Evolutionary conservation across 495 filamentous ascomycete species (phyloP).

Genomic region (Penicillium fimorum): DNA sequence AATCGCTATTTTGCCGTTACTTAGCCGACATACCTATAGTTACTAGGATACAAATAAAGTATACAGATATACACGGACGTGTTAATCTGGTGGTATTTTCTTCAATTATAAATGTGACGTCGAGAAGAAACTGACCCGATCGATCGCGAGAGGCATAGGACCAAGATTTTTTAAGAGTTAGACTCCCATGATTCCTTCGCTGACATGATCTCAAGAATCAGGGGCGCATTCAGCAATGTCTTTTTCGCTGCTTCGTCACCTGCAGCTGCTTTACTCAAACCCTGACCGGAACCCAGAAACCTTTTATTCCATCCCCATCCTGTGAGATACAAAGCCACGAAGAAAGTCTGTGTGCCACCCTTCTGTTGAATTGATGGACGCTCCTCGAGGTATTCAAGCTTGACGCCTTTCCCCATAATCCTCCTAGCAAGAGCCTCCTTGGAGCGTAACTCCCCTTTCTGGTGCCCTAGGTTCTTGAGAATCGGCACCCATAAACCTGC

Average conservation of each 20-base stretch:
- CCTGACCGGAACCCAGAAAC: conserved; percentile 66
- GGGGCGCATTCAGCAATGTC: conserved; percentile 58
- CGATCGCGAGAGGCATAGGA: not conserved
- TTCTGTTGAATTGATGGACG: conserved; percentile 50
- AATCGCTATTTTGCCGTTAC: too few relatives aligned
- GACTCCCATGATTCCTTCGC: conserved; percentile 45
- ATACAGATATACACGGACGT: not conserved
- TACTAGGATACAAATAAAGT: too few relatives aligned
- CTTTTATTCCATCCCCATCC: conserved; percentile 69
- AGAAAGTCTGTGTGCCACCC: conserved; percentile 58
- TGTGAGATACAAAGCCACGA: conserved; percentile 67
- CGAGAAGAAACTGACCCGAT: not conserved
- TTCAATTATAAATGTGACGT: not conserved
- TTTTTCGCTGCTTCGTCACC: conserved; percentile 66
- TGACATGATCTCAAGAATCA: conserved; percentile 55
- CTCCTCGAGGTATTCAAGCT: conserved; percentile 64
- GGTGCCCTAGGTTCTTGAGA: conserved; percentile 34
- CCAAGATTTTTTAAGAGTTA: not conserved
- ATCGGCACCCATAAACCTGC: conserved; percentile 63
- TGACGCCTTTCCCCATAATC: conserved; percentile 59
- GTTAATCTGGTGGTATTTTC: not conserved
- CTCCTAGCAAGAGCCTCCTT: conserved; percentile 57
- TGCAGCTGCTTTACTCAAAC: conserved; percentile 69
- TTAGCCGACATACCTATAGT: too few relatives aligned
- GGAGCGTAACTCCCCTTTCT: conserved; percentile 38